Evolutionary conservation across 768 basidiomycete species (phyloP), one percentile per base, ranked within the genome.

Genomic region (Russula ochroleuca): DNA sequence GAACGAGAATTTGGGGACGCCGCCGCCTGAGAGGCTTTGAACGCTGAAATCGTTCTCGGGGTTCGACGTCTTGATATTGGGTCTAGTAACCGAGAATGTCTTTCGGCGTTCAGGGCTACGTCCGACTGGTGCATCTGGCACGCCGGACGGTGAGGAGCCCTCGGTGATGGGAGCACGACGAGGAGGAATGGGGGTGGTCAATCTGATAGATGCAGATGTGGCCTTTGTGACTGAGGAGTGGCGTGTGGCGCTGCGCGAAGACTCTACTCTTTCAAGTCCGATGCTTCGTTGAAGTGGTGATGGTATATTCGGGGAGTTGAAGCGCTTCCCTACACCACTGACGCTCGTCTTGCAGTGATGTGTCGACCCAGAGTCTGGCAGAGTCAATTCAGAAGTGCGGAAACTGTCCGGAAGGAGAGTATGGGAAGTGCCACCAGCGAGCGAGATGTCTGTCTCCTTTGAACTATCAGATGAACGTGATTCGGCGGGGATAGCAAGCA

Each of bases 211-310:
- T 15, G 48, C 48, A 35, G 63, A 47, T 8, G 77, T 75, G 54
- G 79, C 69, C 63, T 79, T 73, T 60, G 79, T 76, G 64, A 80
- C 70, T 59, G 82, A 72, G 9, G 81, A 75, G n/a, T 84, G 80
- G 61, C 76, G 77, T 25, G 81, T 76, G 49, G 77, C 74, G 56
- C 81, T 81, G 54, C 81, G 80, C 21, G 81, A 79, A 37, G 80
- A 71, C 37, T 77, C 63, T 28, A 80, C 73, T 21, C 75, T 73
- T 14, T 83, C 85, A 40, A 87, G 75, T 62, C 90, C 87, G 43
- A 79, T 66, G 57, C 80, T 75, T 73, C 82, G 87, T 21, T 84
- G 83, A 66, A 77, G 78, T 0, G 88, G 85, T 13, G 87, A 86
- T 7, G 85, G 78, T n/a, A 71, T 70, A 66, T 85, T 81, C 1